Evolutionary conservation across 331 rosid genomes (phyloP).

Genomic region (Arachis monticola): DNA sequence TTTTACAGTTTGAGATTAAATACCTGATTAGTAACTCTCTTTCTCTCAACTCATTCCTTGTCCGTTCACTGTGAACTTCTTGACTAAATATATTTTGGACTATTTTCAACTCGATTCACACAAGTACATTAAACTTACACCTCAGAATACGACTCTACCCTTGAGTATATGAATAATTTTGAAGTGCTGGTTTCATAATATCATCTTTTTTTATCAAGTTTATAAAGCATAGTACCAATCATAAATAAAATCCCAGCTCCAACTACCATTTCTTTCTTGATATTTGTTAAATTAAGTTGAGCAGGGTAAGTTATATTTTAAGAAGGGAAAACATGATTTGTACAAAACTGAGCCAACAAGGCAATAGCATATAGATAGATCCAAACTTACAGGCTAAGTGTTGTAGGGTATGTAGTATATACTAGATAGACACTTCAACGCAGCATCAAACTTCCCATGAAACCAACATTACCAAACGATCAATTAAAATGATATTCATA

Average conservation of each 20-base stretch:
- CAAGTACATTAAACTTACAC: background rate
- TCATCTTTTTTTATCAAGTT: background rate
- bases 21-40: slow-evolving; percentile 14
- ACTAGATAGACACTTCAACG: background rate
- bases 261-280: background rate
- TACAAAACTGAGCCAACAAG: background rate
- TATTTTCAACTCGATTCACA: slow-evolving; percentile 18
- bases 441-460: slow-evolving; percentile 16
- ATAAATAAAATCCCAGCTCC: background rate
- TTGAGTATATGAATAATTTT: background rate
- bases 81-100: background rate
- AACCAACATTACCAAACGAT: background rate
- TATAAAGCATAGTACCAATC: slow-evolving; percentile 3
- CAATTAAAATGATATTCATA: background rate
- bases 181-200: background rate
- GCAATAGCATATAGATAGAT: background rate
- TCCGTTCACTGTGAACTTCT: background rate
- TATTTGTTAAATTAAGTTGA: background rate
- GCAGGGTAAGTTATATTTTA: background rate
- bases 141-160: background rate
- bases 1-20: background rate
- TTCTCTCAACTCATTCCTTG: background rate
- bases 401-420: background rate
- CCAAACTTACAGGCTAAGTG: background rate
- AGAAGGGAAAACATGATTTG: background rate